Evolutionary conservation across 2,329 filamentous ascomycete genomes (phyloP).

Genomic region (Cytospora chrysosperma): DNA sequence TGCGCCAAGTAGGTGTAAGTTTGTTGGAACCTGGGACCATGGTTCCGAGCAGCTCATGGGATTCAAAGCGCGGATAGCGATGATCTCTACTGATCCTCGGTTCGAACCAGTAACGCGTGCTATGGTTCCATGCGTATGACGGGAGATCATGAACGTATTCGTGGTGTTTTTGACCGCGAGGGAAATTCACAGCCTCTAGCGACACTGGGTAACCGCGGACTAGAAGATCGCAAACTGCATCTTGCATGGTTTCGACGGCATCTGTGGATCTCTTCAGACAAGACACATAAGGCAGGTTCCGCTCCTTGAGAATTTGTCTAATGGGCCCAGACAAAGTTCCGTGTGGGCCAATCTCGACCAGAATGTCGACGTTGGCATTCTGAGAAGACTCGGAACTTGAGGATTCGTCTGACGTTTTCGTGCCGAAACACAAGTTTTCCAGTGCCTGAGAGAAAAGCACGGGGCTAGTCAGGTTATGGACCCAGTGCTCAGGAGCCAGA

Average conservation of each 20-base stretch:
- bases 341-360: constrained; percentile 33
- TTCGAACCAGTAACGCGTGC: constrained; percentile 15
- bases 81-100: constrained; percentile 29
- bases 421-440: constrained; percentile 8
- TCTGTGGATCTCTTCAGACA: not conserved
- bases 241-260: not conserved
- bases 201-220: not conserved
- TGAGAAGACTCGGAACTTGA: no score
- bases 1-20: constrained; percentile 35
- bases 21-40: constrained; percentile 32
- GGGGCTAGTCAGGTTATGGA: not conserved
- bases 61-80: constrained; percentile 34
- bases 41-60: constrained; percentile 42
- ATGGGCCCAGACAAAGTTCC: constrained; percentile 32
- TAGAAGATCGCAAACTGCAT: not conserved
- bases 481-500: constrained; percentile 28
- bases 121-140: constrained; percentile 23
- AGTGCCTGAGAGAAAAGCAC: constrained; percentile 7
- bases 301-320: constrained; percentile 28
- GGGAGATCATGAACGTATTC: constrained; percentile 28
- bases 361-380: constrained; percentile 29
- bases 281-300: not conserved
- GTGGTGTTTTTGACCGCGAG: no score
- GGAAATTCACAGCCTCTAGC: not conserved
- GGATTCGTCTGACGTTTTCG: no score